Percentiles rank a stretch among this genome's conserved stretches.
phyloP scores from a whole-genome alignment of 2,329 filamentous ascomycete genomes.

The Colletotrichum abscissum region DNA sequence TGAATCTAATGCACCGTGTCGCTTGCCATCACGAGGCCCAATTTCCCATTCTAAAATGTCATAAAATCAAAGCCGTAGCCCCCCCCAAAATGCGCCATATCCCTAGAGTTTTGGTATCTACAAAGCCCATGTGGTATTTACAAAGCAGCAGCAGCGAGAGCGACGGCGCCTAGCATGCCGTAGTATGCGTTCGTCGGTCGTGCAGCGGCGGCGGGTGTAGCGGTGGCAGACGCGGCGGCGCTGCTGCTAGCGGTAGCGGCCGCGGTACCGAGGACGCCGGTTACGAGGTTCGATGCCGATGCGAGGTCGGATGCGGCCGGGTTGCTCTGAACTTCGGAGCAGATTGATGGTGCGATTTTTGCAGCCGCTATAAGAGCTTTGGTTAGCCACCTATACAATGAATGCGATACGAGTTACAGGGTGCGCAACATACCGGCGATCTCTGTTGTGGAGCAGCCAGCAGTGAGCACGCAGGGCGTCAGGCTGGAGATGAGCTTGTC shows the following conservation, averaged over 20 bases:
- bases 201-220: neutral
- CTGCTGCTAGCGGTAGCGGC: constrained; percentile 4
- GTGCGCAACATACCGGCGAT: constrained; percentile 16
- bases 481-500: constrained; percentile 24
- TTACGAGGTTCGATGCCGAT: constrained; percentile 32
- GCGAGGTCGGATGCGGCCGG: constrained; percentile 28
- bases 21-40: neutral
- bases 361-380: constrained; percentile 7
- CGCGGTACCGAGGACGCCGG: constrained; percentile 26
- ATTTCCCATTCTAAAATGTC: neutral
- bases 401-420: neutral
- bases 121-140: neutral
- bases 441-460: constrained; percentile 22
- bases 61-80: neutral
- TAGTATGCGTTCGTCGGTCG: constrained; percentile 1
- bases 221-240: neutral
- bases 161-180: constrained; percentile 18
- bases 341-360: constrained; percentile 33
- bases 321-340: constrained; percentile 23
- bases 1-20: neutral
- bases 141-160: constrained; percentile 12
- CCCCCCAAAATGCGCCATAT: neutral
- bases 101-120: neutral
- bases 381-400: constrained; percentile 2
- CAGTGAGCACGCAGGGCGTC: constrained; percentile 27